Base-by-base conservation (phyloP, 352 stramenopile genomes). In the Phytophthora agathidicida region DNA sequence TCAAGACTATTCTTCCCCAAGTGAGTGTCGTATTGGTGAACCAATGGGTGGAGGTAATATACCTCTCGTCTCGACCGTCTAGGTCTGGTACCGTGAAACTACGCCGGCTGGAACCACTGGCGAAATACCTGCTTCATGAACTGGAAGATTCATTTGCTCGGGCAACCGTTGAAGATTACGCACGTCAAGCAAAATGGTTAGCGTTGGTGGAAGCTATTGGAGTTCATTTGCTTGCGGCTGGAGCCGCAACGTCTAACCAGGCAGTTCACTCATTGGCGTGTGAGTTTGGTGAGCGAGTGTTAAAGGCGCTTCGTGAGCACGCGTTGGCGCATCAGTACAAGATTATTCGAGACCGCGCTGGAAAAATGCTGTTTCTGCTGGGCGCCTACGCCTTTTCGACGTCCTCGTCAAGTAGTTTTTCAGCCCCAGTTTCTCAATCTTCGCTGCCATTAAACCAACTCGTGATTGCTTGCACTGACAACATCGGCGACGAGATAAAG, bases 181-280 rank as follows among this genome's bases (percentile, higher is more conserved):
- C 82, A 10, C 75, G 73, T 9, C 84, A 91, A 79, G 78, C 83
- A 35, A 90, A 90, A 53, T 93, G 84, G 84, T 52, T 92, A 11
- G 66, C 54, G 39, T 48, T 93, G 3, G 54, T 83, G 7, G 80
- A 91, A 60, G 57, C 76, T 13, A 17, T 89, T 8, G 63, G 75
- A 1, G 46, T 88, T 19, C 73, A 87, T 51, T 43, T 91, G 6
- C 64, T 84, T 11, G 46, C 71, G 11, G 50, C 68, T 8, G 54
- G 46, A 31, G 53, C 33, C 10, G 38, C 55, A 11, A 59, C 36
- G 0, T 5, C 37, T 16, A 36, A 71, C 38, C 27, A 11, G 13
- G 13, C 43, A 26, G 35, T 60, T 2, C 37, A 51, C 32, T 38
- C 32, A 14, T 19, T 80, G 35, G 60, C 47, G 2, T 67, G 26